Evolutionary conservation across 352 stramenopile species (phyloP).

Genomic region (Phytophthora pisi): DNA sequence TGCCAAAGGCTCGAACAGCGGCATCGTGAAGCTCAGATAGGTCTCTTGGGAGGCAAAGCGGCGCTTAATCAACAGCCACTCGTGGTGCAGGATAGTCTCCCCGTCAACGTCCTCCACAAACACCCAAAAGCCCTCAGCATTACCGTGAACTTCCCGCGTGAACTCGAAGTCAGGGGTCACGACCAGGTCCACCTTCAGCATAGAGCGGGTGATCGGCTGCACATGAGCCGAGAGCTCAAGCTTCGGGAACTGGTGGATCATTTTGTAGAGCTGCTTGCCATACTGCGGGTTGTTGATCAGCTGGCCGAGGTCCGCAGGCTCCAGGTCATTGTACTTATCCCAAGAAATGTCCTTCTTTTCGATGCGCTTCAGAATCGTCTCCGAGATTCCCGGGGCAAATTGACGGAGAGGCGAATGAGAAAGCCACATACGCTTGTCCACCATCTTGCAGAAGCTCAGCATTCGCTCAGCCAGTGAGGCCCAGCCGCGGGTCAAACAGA

Average conservation of each 20-base stretch:
- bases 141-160: conserved; percentile 96
- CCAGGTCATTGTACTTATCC: conserved; percentile 98
- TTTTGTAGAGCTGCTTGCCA: conserved; percentile 97
- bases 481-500: conserved; percentile 96
- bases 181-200: conserved; percentile 96
- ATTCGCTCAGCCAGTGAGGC: conserved; percentile 94
- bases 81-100: conserved; percentile 98
- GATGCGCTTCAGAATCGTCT: conserved; percentile 96
- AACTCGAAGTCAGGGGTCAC: conserved; percentile 98
- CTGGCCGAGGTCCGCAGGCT: conserved; percentile 96
- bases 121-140: conserved; percentile 97
- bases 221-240: conserved; percentile 97
- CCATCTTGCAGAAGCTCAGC: conserved; percentile 99
- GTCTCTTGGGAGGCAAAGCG: conserved; percentile 82
- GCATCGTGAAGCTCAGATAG: conserved; percentile 95
- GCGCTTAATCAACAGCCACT: conserved; percentile 96
- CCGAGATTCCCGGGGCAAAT: conserved; percentile 93
- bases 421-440: conserved; percentile 98
- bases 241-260: conserved; percentile 99
- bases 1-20: conserved; percentile 97
- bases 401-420: conserved; percentile 98
- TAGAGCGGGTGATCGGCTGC: conserved; percentile 98
- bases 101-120: conserved; percentile 99
- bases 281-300: conserved; percentile 98
- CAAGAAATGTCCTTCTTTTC: conserved; percentile 99